A percentile compares a stretch with the other conserved stretches of the same genome.
These are phyloP conservation scores for Crithidia fasciculata DNA, from an alignment of 208 protist species.

Conservation along the genomic window DNA sequence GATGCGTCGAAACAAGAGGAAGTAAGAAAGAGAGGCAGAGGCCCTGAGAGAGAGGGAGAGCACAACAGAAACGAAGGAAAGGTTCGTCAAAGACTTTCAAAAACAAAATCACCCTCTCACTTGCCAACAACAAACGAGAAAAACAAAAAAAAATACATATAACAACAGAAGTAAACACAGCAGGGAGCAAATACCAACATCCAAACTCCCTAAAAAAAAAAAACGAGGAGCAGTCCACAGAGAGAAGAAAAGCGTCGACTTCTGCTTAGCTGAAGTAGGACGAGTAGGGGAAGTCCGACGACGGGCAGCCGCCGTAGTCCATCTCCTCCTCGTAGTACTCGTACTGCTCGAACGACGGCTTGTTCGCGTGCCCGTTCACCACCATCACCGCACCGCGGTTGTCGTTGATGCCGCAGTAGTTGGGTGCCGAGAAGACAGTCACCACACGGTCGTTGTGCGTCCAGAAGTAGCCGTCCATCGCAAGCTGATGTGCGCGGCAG, in stretches of 20 bases:
- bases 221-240: not conserved
- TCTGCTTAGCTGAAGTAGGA: slow-evolving; percentile 32
- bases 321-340: slow-evolving; percentile 31
- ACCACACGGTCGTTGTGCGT: slow-evolving; percentile 58
- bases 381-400: slow-evolving; percentile 80
- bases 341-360: slow-evolving; percentile 45
- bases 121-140: not conserved
- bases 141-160: not conserved
- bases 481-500: slow-evolving; percentile 91
- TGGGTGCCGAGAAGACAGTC: slow-evolving; percentile 79
- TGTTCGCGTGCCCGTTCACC: slow-evolving; percentile 30
- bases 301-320: slow-evolving; percentile 5
- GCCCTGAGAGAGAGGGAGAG: too few species aligned
- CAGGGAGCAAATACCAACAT: too few species aligned
- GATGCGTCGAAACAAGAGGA: too few species aligned
- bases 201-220: not conserved
- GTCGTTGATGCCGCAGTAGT: slow-evolving; percentile 75
- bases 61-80: too few species aligned
- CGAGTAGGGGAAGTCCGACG: slow-evolving; percentile 31
- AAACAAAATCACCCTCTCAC: too few species aligned
- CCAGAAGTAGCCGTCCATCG: slow-evolving; percentile 88
- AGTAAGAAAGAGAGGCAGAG: too few species aligned
- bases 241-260: not conserved
- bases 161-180: not conserved
- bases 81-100: too few species aligned